Evolutionary conservation across 148 eudicot species (phyloP), one percentile per base, ranked within the genome.

Genomic region (Heliamphora exappendiculata): DNA sequence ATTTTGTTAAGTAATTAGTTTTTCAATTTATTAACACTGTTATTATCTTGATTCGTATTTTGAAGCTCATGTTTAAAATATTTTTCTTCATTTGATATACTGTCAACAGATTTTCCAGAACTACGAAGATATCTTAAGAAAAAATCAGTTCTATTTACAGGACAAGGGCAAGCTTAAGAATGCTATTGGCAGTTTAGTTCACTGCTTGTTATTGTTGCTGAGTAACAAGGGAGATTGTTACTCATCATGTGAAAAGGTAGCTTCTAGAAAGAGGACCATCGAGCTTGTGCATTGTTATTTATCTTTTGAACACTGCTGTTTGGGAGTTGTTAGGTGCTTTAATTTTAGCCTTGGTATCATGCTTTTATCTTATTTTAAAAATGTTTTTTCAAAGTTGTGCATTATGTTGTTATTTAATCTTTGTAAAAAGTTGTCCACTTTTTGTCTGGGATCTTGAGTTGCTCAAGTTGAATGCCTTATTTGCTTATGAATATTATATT

Each of bases 151-250:
- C 78, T 81, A 86, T 79, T 73, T 87, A 49, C 87, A 88, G 81
- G 98, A 95, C 63, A 91, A 87, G 83, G 87, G 88, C 82, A 92
- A 88, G 81, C 88, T 95, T 63, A 91, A 91, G 86, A 82, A 81
- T 70, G 84, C 81, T 73, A 91, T 95, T 65, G 81, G 86, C 41
- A 88, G 94, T 55, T 82, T 95, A 78, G 80, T 84, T 62, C 88
- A 82, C 79, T 92, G 98, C 89, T 83, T 95, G 65, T 88, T 91
- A 63, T 75, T 95, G 76, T 84, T 95, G 88, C 91, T 89, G 33
- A 85, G 83, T 71, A 73, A 77, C 67, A 83, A 72, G 78, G 81
- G 74, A 73, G 89, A 81, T 41, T 65, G 80, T 77, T 78, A 76
- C 62, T 67, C 86, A 50, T 75, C 65, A 70, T 13, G 16, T 70